These are phyloP conservation scores for Babesia bigemina DNA, from an alignment of 169 alveolate genomes.

Conservation along the genomic window DNA sequence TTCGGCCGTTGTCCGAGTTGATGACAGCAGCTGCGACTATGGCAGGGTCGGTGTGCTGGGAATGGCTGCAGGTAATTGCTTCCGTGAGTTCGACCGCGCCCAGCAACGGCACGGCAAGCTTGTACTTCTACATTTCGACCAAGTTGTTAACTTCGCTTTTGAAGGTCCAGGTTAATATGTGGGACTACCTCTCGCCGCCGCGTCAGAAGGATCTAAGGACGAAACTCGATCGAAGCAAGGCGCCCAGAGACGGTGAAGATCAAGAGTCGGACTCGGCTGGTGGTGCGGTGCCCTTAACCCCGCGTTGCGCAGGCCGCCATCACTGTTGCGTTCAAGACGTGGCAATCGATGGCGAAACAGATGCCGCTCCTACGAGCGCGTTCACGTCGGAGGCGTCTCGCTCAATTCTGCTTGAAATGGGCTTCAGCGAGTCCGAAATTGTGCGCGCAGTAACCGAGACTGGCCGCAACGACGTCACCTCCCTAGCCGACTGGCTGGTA, in stretches of 20 bases:
- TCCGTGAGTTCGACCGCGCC: conserved; percentile 36
- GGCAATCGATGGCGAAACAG: neutral
- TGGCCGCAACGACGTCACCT: conserved; percentile 48
- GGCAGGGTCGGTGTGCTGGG: conserved; percentile 49
- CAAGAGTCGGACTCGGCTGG: conserved; percentile 1
- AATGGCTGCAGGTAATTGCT: conserved; percentile 51
- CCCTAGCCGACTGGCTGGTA: conserved; percentile 58
- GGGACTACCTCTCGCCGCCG: conserved; percentile 40
- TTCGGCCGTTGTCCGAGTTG: neutral
- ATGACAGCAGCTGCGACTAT: conserved; percentile 16
- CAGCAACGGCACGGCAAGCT: conserved; percentile 51
- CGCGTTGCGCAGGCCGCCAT: conserved; percentile 4
- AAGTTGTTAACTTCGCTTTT: conserved; percentile 41
- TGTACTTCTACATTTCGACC: conserved; percentile 49
- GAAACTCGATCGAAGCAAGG: conserved; percentile 1
- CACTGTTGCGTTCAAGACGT: neutral
- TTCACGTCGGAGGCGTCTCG: conserved; percentile 35
- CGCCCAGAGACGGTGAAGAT: neutral
- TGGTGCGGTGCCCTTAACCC: neutral
- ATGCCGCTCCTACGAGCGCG: neutral
- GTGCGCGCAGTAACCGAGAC: conserved; percentile 39
- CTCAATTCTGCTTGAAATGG: conserved; percentile 51
- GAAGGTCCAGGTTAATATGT: conserved; percentile 43
- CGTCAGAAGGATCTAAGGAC: conserved; percentile 52
- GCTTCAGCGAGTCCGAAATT: conserved; percentile 44